Base-by-base conservation (phyloP, 2,329 filamentous ascomycete species). In the Teratosphaeria viscida region DNA sequence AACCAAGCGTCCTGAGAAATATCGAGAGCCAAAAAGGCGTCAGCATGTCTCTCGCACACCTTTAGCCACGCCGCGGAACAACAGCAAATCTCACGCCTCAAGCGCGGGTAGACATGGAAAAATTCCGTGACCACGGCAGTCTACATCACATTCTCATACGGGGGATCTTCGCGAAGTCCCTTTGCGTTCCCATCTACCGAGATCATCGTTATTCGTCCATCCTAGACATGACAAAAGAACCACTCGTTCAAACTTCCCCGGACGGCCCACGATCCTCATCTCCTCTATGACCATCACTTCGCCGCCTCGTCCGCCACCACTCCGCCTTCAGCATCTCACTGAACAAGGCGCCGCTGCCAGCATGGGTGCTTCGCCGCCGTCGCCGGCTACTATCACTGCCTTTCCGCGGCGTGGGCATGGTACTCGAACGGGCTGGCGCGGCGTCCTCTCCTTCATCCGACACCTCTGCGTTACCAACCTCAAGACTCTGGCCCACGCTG, bases 261-360 rank as follows among this genome's bases (percentile, higher is more conserved):
- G 43, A 16, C 43, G 43, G 43, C 43, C n/a, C 43, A n/a, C 19
- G 14, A n/a, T n/a, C 43, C n/a, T 49, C 43, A n/a, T 23, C 43
- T 6, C 3, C 43, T 23, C 26, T 49, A 23, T 49, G 43, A 3
- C 43, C 43, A 16, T 49, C 53, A 54, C 34, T 37, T 5, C 53
- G 12, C 58, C 63, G 57, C 57, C 62, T 63, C 35, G 60, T 63
- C 8, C 58, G 58, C 69, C 69, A 71, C 69, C 69, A 71, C 39
- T 67, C 64, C 11, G 59, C 59, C 53, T 63, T 66, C 32, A 71
- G 57, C 60, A 71, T 57, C 57, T 71, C 68, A 32, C 65, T 67
- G 57, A 71, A 71, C 53, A 71, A 57, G 10, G 69, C 69, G n/a
- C 66, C 63, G 7, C 68, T 63, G 27, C 63, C 63, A 7, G 62